Evolutionary conservation across 805 yeast species (phyloP).

Genomic region (Suhomyces faveliae): DNA sequence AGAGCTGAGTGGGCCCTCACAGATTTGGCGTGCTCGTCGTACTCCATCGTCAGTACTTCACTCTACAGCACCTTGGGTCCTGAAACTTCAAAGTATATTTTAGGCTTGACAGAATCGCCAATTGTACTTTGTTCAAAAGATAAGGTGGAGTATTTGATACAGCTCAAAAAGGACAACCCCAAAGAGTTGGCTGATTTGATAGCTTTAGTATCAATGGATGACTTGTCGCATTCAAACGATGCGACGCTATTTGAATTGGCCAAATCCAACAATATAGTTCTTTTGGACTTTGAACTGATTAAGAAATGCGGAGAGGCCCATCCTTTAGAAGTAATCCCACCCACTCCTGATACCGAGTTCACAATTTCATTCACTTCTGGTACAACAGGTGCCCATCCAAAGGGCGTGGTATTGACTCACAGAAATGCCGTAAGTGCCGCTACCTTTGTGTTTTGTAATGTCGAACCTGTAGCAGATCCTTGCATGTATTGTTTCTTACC

Average conservation of each 20-base stretch:
- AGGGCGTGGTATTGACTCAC: conserved; percentile 61
- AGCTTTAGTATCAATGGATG: conserved; percentile 38
- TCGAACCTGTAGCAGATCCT: not conserved
- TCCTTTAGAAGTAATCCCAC: conserved; percentile 25
- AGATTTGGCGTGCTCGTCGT: conserved; percentile 66
- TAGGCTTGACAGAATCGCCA: conserved; percentile 61
- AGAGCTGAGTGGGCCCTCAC: conserved; percentile 67
- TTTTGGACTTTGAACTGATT: conserved; percentile 24
- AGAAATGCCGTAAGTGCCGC: conserved; percentile 18
- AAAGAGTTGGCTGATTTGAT: conserved; percentile 29
- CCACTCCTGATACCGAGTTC: conserved; percentile 33
- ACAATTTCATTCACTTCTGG: conserved; percentile 52
- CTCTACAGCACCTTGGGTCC: conserved; percentile 42
- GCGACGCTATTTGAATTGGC: conserved; percentile 14
- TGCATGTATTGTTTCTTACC: conserved; percentile 22
- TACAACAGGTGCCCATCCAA: conserved; percentile 72
- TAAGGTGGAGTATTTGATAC: conserved; percentile 26
- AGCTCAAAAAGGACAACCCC: conserved; percentile 25
- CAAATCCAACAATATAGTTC: conserved; percentile 19
- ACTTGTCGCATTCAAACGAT: conserved; percentile 12
- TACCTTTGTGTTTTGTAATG: conserved; percentile 10
- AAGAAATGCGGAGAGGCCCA: conserved; percentile 39
- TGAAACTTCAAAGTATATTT: conserved; percentile 60
- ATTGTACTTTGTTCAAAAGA: conserved; percentile 37
- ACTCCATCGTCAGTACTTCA: conserved; percentile 28